phyloP scores from a whole-genome alignment of 2,329 filamentous ascomycete species.

The Myriangium duriaei region DNA sequence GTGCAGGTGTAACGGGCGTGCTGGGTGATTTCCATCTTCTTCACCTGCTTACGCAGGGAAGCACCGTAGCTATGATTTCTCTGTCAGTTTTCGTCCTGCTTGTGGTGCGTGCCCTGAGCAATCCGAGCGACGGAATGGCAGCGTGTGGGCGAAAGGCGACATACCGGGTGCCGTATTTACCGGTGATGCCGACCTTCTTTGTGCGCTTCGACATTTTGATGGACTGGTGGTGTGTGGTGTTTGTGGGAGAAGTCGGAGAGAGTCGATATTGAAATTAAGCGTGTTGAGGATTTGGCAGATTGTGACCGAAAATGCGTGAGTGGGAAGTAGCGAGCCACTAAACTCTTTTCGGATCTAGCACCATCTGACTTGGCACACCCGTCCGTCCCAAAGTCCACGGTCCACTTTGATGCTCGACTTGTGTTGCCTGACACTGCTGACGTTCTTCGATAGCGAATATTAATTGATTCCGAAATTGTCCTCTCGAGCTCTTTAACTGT shows the following conservation, averaged over 20 bases:
- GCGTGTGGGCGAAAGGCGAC: too few species aligned
- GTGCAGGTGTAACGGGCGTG: conserved; percentile 96
- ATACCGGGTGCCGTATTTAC: conserved; percentile 96
- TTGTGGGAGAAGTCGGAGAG: conserved; percentile 8
- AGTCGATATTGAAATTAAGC: conserved; percentile 6
- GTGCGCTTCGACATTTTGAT: conserved; percentile 87
- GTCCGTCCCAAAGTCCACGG: too few species aligned
- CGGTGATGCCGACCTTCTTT: conserved; percentile 97
- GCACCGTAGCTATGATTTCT: conserved; percentile 68
- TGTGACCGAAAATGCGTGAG: neutral
- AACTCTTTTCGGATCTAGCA: neutral
- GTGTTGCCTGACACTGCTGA: too few species aligned
- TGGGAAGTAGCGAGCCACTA: neutral
- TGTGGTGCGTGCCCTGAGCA: neutral
- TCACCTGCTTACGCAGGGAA: conserved; percentile 95
- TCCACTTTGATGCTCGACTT: too few species aligned
- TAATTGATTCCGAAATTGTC: too few species aligned
- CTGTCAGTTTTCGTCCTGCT: conserved; percentile 1
- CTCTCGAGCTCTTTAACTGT: too few species aligned
- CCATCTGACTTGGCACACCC: too few species aligned
- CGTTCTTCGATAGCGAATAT: too few species aligned
- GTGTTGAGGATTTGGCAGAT: neutral
- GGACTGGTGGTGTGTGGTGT: conserved; percentile 13
- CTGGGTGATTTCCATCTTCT: conserved; percentile 99
- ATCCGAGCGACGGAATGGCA: conserved; percentile 5